Base-by-base conservation (phyloP, 768 basidiomycete genomes). In the Cystofilobasidium ferigula region DNA sequence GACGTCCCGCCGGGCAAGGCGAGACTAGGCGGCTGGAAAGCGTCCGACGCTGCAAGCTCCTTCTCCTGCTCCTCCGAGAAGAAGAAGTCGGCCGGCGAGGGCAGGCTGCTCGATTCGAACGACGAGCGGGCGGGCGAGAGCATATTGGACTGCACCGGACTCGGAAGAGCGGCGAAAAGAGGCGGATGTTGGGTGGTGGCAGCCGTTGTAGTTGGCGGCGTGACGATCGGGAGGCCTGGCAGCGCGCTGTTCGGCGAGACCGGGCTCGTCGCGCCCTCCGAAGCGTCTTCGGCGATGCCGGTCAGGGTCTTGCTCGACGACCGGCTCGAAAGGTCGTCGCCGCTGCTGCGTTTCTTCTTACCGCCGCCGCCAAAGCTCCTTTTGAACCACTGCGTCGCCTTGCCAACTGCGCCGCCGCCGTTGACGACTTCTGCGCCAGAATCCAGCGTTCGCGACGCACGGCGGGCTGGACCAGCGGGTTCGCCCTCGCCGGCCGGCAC, bases 21-120 rank as follows among this genome's bases (percentile, higher is more conserved):
- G 42, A 61, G 42, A 13, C 65, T 60, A 3, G 48, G 40, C 20
- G 45, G 42, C 45, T 60, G 60, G n/a, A 43, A 64, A 12, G 30
- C 48, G 28, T 62, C 65, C 0, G 59, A 30, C 22, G 34, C n/a
- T 28, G 51, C 66, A 48, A 60, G 68, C 47, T 54, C 26, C 43
- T 51, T 45, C 66, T 71, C 64, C 67, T 71, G 62, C 65, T 57
- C 30, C 63, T 62, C 10, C 62, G 69, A 30, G 59, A 67, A 67
- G 48, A 62, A 57, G 13, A 36, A 53, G 32, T 61, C 59, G 12
- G 59, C 60, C 12, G 58, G 59, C 10, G 65, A 61, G 24, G 35
- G 28, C 43, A 51, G 32, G 0, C 45, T n/a, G 40, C n/a, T 62
- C 35, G 61, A 61, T 13, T 67, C 65, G 32, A 67, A 67, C 3